Base-by-base conservation (phyloP, 2,329 filamentous ascomycete species). In the Paecilomyces sp. region DNA sequence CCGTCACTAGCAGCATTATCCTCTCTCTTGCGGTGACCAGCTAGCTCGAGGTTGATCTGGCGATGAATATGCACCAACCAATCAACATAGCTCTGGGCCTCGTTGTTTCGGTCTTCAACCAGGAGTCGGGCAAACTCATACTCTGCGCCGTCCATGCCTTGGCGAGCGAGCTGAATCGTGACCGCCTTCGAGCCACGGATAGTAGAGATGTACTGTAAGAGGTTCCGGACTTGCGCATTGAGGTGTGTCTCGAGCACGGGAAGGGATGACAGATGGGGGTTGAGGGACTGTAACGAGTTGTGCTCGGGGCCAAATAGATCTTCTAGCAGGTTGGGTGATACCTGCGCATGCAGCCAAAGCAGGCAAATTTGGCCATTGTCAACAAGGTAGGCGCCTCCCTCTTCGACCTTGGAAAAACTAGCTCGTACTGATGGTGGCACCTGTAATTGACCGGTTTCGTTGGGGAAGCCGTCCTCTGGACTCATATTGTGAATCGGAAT, bases 71-170 rank as follows among this genome's bases (percentile, higher is more conserved):
- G 90, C 60, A 99, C 94, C 69, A 99, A 81, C 94, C 94, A 99
- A 77, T 99, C 94, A 34, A 97, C 94, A 76, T 97, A 99, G 72
- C 90, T 96, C 77, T 96, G 92, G 36, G 94, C 94, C 78, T 99
- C 94, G 66, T 96, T 96, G 74, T 97, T 97, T 65, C 94, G 85
- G 72, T 99, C 94, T 77, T 99, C 94, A 33, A 96, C 87, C 65
- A 99, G 76, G 76, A 95, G 81, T 57, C 92, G 82, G 7, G 94
- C 94, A 79, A 97, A 99, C 75, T 99, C 94, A 69, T 92, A 97
- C 75, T 99, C 94, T 2, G 92, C 91, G 0, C 94, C 94, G 70
- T 99, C 94, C 3, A 97, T 82, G 0, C 92, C 92, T 76, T 97
- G 94, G 60, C 94, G 80, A 7, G 94, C 94, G 55, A 99, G 82